These are phyloP conservation scores for Micractinium sp. DNA, from an alignment of 139 green algal genomes.

Conservation along the genomic window DNA sequence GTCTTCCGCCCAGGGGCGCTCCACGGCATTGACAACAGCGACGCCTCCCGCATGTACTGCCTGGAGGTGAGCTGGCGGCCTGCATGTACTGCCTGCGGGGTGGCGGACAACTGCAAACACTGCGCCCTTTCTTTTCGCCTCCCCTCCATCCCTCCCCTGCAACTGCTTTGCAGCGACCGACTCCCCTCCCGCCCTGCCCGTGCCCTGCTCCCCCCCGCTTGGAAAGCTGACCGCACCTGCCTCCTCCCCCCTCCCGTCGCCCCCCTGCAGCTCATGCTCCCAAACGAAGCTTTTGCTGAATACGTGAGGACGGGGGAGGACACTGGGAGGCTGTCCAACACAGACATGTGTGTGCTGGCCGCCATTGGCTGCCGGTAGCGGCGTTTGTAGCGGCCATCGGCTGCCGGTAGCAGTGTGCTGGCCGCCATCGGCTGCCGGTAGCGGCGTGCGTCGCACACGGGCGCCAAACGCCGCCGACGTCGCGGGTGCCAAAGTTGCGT, in stretches of 20 bases:
- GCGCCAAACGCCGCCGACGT: too few species aligned
- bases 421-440: conserved; percentile 43
- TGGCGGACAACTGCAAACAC: neutral
- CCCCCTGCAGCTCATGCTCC: conserved; percentile 81
- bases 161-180: too few species aligned
- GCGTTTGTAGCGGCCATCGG: too few species aligned
- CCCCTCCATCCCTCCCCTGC: too few species aligned
- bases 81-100: conserved; percentile 45
- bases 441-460: too few species aligned
- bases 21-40: conserved; percentile 81
- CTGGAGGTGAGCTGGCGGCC: neutral
- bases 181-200: too few species aligned
- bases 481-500: too few species aligned
- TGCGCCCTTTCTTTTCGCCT: neutral
- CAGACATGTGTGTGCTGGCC: conserved; percentile 61
- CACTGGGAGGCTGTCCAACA: conserved; percentile 44
- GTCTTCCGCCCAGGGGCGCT: conserved; percentile 75
- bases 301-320: conserved; percentile 67
- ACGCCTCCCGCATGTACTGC: conserved; percentile 17
- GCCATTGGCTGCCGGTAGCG: conserved; percentile 41
- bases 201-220: too few species aligned
- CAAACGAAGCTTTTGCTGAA: conserved; percentile 90
- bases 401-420: conserved; percentile 35
- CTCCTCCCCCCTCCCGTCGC: neutral
- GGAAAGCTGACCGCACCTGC: neutral